Base-by-base conservation (phyloP, 148 eudicot species). In the Chenopodium suecicum region DNA sequence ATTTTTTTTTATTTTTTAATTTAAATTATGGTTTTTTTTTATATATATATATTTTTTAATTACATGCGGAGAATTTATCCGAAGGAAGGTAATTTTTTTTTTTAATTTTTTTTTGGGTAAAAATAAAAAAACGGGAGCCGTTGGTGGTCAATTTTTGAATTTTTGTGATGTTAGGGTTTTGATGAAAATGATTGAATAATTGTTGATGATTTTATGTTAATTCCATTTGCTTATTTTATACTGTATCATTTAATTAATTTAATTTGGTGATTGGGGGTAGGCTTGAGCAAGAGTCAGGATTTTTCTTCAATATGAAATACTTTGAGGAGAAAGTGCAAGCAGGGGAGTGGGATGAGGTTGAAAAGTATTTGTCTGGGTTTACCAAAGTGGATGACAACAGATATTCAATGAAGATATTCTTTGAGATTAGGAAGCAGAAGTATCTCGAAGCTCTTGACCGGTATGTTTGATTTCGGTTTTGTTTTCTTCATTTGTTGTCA, bases 331-430 rank as follows among this genome's bases (percentile, higher is more conserved):
- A 89, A 85, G 97, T 94, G 12, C 93, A 87, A 56, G 89, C 90
- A 69, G 98, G 98, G 71, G 98, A 94, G 82, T 94, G 94, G 98
- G 98, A 94, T 0, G 98, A 94, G 84, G 98, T 94, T 41, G 98
- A 94, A 83, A 94, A 91, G 80, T 92, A 94, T 80, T 78, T 94
- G 58, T 90, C 94, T 2, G 97, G 98, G 75, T 94, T 89, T 83
- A 94, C 97, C 0, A 94, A 94, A 79, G 94, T 92, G 76, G 98
- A 92, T 52, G 98, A 94, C 52, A 93, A 93, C 79, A 87, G 98
- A 87, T 92, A 92, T 88, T 94, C 98, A 3, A 92, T 92, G 96
- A 94, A 94, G 88, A 92, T 94, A 73, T 94, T 92, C 78, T 94
- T 92, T 68, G 98, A 92, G 62, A 92, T 94, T 71, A 80, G 98